Percentiles rank a stretch among this genome's conserved stretches.
Conservation (phyloP, 139 green algal species). For the Coccomyxa sp. region DNA sequence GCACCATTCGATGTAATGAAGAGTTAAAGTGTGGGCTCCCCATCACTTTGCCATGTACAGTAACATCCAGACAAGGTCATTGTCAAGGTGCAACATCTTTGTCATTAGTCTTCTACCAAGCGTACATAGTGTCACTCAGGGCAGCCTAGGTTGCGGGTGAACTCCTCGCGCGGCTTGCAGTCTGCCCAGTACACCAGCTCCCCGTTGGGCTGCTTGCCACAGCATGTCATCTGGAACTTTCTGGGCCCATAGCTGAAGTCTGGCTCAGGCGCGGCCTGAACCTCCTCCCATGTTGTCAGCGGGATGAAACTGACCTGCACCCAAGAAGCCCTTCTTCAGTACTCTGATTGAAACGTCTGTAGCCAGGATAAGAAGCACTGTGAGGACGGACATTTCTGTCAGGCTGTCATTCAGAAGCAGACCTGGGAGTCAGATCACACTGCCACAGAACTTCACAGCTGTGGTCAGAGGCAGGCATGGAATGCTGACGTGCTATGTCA, state of each 20-base stretch:
- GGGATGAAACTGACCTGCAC: conserved; percentile 3
- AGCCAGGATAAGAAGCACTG: conserved; percentile 6
- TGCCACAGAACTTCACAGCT: neutral
- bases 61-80: neutral
- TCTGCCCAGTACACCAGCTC: neutral
- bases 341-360: no score
- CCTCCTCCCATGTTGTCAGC: neutral
- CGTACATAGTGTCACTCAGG: no score
- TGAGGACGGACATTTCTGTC: no score
- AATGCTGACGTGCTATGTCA: neutral
- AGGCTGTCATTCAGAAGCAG: no score
- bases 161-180: neutral
- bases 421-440: neutral
- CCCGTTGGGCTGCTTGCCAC: neutral
- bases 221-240: conserved; percentile 2
- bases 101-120: no score
- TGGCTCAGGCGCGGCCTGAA: neutral
- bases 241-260: conserved; percentile 6
- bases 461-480: neutral
- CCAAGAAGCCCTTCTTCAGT: no score
- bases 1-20: no score
- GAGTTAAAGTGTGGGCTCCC: no score
- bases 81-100: no score
- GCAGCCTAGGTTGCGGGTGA: neutral
- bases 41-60: neutral